Evolutionary conservation across 805 yeast genomes (phyloP), one percentile per base, ranked within the genome.

Genomic region (Clavispora fructus): DNA sequence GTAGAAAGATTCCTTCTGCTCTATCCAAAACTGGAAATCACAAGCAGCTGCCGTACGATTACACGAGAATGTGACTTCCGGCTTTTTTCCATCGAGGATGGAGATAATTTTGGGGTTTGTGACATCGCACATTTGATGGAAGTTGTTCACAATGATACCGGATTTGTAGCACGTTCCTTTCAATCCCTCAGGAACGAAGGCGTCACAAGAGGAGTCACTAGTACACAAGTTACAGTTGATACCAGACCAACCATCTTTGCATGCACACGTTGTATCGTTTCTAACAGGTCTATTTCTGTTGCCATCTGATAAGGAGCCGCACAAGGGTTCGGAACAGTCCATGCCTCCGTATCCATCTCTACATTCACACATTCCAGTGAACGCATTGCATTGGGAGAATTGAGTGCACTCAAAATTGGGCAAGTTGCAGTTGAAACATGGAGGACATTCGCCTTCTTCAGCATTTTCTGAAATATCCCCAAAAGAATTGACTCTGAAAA

Each of bases 21-120:
- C 97, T 52, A 94, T 88, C 99, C 99, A 94, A 61, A 94, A 89
- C 65, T 94, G 98, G 68, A 94, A 89, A 62, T 89, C 82, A 67
- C 99, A 94, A 10, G 64, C 65, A 14, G 67, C 76, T 0, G 79
- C 69, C 1, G 85, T 76, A 56, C 74, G 79, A 60, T 87, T 82
- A 70, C 99, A 94, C 35, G 89, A 79, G 66, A 94, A 92, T 0
- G 97, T 90, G 3, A 88, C 97, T 60, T 92, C 95, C 1, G 99
- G 98, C 43, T 75, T 77, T 63, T 81, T 78, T 0, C 96, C 97
- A 14, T 81, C 73, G 53, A 94, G 71, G 40, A 92, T 84, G 47
- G 84, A 82, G 38, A 89, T 73, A 53, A 94, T 91, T 65, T 92
- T 94, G 50, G 82, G 74, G 60, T 85, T 92, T 16, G 98, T 92